Base-by-base conservation (phyloP, 2,329 filamentous ascomycete genomes). In the Monilinia aucupariae region DNA sequence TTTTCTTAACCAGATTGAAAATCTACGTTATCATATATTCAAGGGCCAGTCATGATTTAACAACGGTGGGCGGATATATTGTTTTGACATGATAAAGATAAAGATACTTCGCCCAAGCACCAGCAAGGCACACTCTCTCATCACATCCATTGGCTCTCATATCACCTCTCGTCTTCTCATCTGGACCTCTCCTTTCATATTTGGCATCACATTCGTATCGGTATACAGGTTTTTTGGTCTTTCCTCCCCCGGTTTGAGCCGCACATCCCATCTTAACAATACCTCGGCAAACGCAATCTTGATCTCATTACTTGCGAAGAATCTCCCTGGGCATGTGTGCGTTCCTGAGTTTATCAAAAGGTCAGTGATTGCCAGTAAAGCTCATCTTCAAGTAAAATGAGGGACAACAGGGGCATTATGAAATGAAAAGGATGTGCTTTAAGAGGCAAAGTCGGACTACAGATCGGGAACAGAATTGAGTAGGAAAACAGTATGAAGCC, bases 241-340 rank as follows among this genome's bases (percentile, higher is more conserved):
- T 52, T 22, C 45, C 25, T 64, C 50, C 87, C 92, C 64, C 96
- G 90, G 68, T 81, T 97, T 59, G 4, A 67, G n/a, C 41, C 56
- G 59, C 22, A 64, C 39, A 60, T 75, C 74, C 61, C 73, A 75
- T 63, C 72, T 71, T 60, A 74, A 51, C 27, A 75, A 43, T 1
- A 75, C 30, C 37, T 71, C 67, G 34, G 64, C 62, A 10, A 75
- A 62, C 22, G 70, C 48, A 45, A 75, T 68, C 71, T 77, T 76
- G 53, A 77, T 71, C 66, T 75, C 72, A 41, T 74, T 73, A 37
- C 71, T 72, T 15, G 74, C 74, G 47, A 77, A 70, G 70, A 77
- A 78, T 0, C 76, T 69, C 0, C 77, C 76, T 0, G 76, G 77
- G 37, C 77, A 78, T 15, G 76, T 75, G 52, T 78, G 75, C 48